Conservation (phyloP, 768 basidiomycete genomes). For the Kwoniella dejecticola region DNA sequence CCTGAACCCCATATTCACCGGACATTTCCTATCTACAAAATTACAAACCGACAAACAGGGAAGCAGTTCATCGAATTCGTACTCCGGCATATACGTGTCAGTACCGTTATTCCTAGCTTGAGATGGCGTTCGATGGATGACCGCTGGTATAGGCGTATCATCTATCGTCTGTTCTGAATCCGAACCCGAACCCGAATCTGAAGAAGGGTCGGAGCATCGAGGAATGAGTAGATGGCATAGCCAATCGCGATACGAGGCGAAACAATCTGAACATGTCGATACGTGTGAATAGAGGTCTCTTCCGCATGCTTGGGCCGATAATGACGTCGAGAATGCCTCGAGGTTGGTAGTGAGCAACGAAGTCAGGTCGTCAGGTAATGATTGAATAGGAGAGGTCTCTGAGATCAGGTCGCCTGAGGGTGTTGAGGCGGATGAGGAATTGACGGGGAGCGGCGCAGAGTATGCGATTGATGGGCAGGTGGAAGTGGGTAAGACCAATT, state of each 20-base stretch:
- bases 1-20: conserved; percentile 51
- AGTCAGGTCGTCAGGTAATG: conserved; percentile 34
- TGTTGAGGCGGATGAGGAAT: conserved; percentile 19
- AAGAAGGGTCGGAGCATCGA: conserved; percentile 29
- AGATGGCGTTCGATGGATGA: conserved; percentile 25
- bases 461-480: conserved; percentile 52
- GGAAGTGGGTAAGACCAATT: conserved; percentile 41
- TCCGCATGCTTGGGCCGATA: conserved; percentile 52
- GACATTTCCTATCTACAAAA: conserved; percentile 51
- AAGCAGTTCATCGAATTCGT: conserved; percentile 49
- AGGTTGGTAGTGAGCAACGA: conserved; percentile 38
- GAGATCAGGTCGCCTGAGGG: conserved; percentile 9
- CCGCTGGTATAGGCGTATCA: conserved; percentile 3
- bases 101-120: conserved; percentile 20
- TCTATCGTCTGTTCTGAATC: not conserved
- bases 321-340: conserved; percentile 48
- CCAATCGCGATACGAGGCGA: conserved; percentile 53
- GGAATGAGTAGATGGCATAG: conserved; percentile 51
- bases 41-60: conserved; percentile 54
- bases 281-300: conserved; percentile 54
- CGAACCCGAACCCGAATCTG: not conserved
- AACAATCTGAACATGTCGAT: conserved; percentile 53
- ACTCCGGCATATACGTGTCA: conserved; percentile 12
- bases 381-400: conserved; percentile 24
- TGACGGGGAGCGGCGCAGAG: conserved; percentile 44